These are phyloP conservation scores for Juncus inflexus DNA, from an alignment of 176 grass and related monocot species.

Conservation along the genomic window DNA sequence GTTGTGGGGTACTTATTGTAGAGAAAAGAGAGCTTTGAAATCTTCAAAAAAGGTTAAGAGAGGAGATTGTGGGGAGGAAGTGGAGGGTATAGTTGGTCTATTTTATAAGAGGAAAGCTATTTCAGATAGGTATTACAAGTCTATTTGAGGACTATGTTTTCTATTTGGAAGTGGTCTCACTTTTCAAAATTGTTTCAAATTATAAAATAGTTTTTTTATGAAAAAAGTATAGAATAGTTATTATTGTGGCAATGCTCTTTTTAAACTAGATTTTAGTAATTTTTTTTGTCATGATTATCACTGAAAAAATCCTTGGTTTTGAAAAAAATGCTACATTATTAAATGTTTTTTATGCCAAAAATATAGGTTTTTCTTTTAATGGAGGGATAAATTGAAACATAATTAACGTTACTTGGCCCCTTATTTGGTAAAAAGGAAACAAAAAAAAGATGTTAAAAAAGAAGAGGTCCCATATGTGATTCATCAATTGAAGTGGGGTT, in stretches of 20 bases:
- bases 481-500: constrained; percentile 10
- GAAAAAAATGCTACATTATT: no score
- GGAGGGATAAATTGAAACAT: no score
- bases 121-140: constrained; percentile 17
- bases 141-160: constrained; percentile 13
- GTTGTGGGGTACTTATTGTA: constrained; percentile 3
- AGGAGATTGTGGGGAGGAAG: constrained; percentile 10
- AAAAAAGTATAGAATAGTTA: no score
- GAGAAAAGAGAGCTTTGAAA: no score
- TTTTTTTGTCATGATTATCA: no score
- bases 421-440: constrained; percentile 5
- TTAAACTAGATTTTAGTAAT: no score
- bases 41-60: background rate
- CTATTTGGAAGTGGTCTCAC: background rate
- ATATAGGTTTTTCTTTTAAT: no score
- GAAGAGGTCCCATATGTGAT: constrained; percentile 3
- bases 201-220: no score
- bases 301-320: no score
- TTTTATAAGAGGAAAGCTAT: constrained; percentile 8
- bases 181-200: no score
- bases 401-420: background rate
- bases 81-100: constrained; percentile 11
- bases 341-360: no score
- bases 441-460: background rate
- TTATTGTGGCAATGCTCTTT: no score